Evolutionary conservation across 2,329 filamentous ascomycete species (phyloP), one percentile per base, ranked within the genome.

Genomic region (Arthroderma sp.): DNA sequence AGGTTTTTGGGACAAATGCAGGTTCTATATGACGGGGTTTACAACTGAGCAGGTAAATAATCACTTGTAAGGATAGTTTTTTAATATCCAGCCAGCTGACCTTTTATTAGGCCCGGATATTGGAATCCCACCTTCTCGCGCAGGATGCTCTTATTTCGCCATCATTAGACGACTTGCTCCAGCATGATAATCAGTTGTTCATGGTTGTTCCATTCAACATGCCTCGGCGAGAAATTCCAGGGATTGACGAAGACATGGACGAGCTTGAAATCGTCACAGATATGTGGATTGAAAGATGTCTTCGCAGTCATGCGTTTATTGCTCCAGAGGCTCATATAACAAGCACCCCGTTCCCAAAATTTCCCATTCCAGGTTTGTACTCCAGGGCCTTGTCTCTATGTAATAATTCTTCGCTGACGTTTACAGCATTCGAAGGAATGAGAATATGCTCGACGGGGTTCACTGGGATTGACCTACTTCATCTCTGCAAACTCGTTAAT

Each of bases 241-340:
- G 68, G 1, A 71, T 70, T 1, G 71, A 73, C 52, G 70, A 73
- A 44, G 63, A 72, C 56, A 71, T 68, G 0, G 70, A 71, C 21
- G 71, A 74, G 61, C 74, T 76, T 56, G 70, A 77, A 52, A 66
- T 77, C 13, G 83, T 95, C 33, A 97, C 90, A 9, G 90, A 95
- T 67, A 94, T 93, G 78, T 98, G 91, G 80, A 79, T 98, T 55
- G 93, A 98, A 72, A 82, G 83, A 52, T 97, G 91, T 68, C 75
- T 98, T 39, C 84, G 91, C 67, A 81, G 82, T 61, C 93, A 88
- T 70, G 75, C 73, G 25, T 81, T 91, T 63, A 77, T 88, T 51
- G 76, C 86, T 31, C 88, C 90, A 4, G 74, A 77, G 55, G 76
- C 81, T 3, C 83, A 93, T 67, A 78, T 87, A 41, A 79, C 94